phyloP scores from a whole-genome alignment of 169 alveolate genomes.

The Condylostoma magnum region DNA sequence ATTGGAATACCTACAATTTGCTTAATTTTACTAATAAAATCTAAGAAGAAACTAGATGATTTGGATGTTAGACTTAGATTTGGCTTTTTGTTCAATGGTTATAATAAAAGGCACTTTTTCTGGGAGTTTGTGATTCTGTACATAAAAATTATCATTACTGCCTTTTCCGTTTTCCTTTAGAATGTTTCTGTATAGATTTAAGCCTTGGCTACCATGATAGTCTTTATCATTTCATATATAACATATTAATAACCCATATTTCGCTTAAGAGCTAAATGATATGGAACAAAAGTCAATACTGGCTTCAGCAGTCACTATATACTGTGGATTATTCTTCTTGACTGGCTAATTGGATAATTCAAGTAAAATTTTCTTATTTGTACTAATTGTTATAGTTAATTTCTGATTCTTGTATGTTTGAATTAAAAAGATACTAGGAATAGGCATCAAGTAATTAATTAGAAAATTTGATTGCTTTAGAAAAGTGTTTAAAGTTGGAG shows the following conservation, averaged over 20 bases:
- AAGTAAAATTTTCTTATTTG: background rate
- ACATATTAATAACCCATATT: constrained; percentile 24
- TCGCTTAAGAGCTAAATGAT: constrained; percentile 21
- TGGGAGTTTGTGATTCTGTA: constrained; percentile 48
- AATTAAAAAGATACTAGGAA: no score
- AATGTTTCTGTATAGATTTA: constrained; percentile 10
- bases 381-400: background rate
- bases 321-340: constrained; percentile 37
- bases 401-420: constrained; percentile 6
- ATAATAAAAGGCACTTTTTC: constrained; percentile 20
- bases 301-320: constrained; percentile 38
- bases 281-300: constrained; percentile 17
- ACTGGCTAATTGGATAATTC: background rate
- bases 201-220: constrained; percentile 18
- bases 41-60: constrained; percentile 2
- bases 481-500: no score
- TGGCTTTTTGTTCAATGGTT: constrained; percentile 51
- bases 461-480: no score
- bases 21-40: background rate
- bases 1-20: constrained; percentile 45
- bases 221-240: constrained; percentile 26
- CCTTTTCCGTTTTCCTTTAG: constrained; percentile 28
- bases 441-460: no score
- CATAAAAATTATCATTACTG: constrained; percentile 31
- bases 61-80: background rate